Evolutionary conservation across 805 yeast species (phyloP).

Genomic region (Grigorovia humatica): DNA sequence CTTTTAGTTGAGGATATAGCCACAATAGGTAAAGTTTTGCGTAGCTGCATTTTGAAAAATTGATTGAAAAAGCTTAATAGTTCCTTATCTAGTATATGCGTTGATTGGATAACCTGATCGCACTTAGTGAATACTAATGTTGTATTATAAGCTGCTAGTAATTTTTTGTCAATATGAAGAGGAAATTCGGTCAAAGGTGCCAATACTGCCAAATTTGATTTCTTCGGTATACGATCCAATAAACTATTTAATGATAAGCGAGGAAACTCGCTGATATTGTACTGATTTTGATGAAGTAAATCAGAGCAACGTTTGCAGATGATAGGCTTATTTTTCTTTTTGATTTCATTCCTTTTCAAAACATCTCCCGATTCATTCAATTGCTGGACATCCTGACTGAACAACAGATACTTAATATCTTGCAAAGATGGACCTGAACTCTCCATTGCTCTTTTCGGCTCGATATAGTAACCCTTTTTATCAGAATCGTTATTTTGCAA

Average conservation of each 20-base stretch:
- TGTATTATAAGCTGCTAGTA: slow-evolving; percentile 10
- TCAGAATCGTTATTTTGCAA: slow-evolving; percentile 34
- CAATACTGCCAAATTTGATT: slow-evolving; percentile 46
- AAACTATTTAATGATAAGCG: slow-evolving; percentile 25
- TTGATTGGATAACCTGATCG: slow-evolving; percentile 24
- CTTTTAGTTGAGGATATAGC: slow-evolving; percentile 18
- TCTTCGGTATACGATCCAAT: slow-evolving; percentile 30
- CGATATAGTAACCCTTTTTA: slow-evolving; percentile 36
- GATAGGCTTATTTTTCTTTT: slow-evolving; percentile 9
- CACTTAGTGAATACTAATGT: slow-evolving; percentile 21
- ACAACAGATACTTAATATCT: slow-evolving; percentile 22
- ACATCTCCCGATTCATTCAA: slow-evolving; percentile 11
- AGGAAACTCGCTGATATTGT: slow-evolving; percentile 28
- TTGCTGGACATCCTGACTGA: slow-evolving; percentile 21
- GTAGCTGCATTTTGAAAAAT: slow-evolving; percentile 21
- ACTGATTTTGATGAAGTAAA: slow-evolving; percentile 36
- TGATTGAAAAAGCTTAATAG: slow-evolving; percentile 26
- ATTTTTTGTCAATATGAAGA: slow-evolving; percentile 34
- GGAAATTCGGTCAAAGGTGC: slow-evolving; percentile 69
- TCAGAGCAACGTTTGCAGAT: slow-evolving; percentile 51
- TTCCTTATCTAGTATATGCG: slow-evolving; percentile 13
- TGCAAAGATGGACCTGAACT: slow-evolving; percentile 12
- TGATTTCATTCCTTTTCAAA: not conserved
- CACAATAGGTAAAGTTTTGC: slow-evolving; percentile 2
- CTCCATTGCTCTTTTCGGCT: slow-evolving; percentile 5